A percentile compares a stretch with the other conserved stretches of the same genome.
These are phyloP conservation scores for Diutina mesorugosa DNA, from an alignment of 1,139 yeast genomes.

Conservation along the genomic window DNA sequence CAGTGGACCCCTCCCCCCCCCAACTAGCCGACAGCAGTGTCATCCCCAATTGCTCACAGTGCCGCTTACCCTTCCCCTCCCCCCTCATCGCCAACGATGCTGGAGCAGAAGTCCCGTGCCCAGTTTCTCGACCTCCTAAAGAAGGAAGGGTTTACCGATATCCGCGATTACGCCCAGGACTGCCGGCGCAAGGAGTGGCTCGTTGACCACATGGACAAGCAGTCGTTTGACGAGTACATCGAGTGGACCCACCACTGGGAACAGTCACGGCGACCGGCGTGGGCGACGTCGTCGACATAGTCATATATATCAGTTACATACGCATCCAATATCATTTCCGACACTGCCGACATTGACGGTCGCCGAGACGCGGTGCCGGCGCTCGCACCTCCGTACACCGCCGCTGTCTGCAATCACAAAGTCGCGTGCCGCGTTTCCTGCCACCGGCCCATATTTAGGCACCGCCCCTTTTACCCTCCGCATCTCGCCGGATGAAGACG, in stretches of 20 bases:
- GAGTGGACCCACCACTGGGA: constrained; percentile 1
- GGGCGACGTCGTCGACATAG: not conserved
- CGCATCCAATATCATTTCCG: too few species aligned
- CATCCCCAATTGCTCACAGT: too few species aligned
- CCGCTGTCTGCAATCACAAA: not conserved
- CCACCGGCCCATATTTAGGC: not conserved
- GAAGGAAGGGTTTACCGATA: not conserved
- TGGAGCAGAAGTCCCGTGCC: not conserved
- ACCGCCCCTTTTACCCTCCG: not conserved
- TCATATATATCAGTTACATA: too few species aligned
- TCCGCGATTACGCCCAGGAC: not conserved
- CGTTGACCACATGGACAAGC: not conserved
- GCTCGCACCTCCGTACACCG: too few species aligned
- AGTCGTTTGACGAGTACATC: not conserved
- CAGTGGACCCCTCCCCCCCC: not conserved
- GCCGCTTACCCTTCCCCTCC: too few species aligned
- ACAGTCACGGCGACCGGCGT: not conserved
- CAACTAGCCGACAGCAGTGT: too few species aligned
- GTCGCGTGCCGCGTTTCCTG: not conserved
- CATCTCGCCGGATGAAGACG: not conserved
- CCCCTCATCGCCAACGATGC: not conserved
- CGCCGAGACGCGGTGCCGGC: too few species aligned
- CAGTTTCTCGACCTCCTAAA: not conserved
- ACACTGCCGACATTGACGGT: too few species aligned
- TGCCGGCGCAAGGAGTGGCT: not conserved